Evolutionary conservation across 2,329 filamentous ascomycete species (phyloP).

Genomic region (Ceratocystis alfenasii): DNA sequence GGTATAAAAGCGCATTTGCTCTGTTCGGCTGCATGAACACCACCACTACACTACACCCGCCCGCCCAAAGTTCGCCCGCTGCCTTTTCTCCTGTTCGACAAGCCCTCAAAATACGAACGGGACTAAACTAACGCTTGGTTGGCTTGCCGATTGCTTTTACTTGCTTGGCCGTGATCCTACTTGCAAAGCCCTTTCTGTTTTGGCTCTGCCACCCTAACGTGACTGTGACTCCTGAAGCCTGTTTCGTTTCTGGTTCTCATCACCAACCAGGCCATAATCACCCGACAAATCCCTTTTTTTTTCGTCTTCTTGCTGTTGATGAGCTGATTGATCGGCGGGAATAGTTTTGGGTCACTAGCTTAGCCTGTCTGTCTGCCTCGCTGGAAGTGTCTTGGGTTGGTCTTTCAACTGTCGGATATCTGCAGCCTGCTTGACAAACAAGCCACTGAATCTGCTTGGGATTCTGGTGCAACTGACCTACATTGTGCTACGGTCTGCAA

Average conservation of each 20-base stretch:
- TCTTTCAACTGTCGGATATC: neutral
- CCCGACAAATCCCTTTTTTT: neutral
- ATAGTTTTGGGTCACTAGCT: neutral
- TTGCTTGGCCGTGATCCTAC: neutral
- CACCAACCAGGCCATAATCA: neutral
- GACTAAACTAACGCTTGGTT: neutral
- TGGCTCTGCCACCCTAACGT: neutral
- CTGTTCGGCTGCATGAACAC: slow-evolving; percentile 1
- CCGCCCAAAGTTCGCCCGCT: neutral
- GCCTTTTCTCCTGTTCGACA: slow-evolving; percentile 4
- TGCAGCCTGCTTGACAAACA: neutral
- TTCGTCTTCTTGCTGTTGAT: neutral
- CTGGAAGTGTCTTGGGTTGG: neutral
- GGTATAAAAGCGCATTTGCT: neutral
- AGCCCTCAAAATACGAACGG: neutral
- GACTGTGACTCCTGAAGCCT: slow-evolving; percentile 1
- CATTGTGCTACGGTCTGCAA: neutral
- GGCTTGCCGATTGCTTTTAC: no score
- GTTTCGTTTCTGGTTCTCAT: neutral
- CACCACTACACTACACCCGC: neutral
- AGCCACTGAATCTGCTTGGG: neutral
- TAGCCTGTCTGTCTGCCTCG: neutral
- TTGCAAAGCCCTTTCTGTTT: neutral
- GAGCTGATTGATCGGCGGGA: neutral
- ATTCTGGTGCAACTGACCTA: neutral